Evolutionary conservation across 2,329 filamentous ascomycete species (phyloP).

Genomic region (Pseudopyricularia cyperi): DNA sequence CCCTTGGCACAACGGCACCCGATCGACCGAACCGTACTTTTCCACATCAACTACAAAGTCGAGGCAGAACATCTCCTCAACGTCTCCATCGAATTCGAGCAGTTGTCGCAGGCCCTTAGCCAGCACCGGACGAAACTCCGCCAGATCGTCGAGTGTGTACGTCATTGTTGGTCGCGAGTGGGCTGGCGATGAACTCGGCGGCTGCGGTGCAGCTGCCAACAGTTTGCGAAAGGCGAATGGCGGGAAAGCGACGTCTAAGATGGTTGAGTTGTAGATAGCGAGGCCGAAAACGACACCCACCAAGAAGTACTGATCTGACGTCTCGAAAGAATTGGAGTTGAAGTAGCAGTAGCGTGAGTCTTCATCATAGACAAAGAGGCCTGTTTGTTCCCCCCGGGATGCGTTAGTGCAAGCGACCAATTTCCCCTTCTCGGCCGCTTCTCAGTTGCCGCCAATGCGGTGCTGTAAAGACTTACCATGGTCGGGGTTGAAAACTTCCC

Average conservation of each 20-base stretch:
- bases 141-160: slow-evolving; percentile 69
- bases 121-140: slow-evolving; percentile 65
- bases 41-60: slow-evolving; percentile 71
- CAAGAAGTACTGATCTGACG: slow-evolving; percentile 81
- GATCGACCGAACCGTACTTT: slow-evolving; percentile 55
- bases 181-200: slow-evolving; percentile 15
- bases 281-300: slow-evolving; percentile 79
- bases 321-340: slow-evolving; percentile 80
- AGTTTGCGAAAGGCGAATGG: slow-evolving; percentile 85
- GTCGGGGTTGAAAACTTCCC: slow-evolving; percentile 83
- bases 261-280: slow-evolving; percentile 91
- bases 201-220: slow-evolving; percentile 59
- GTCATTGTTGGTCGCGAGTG: slow-evolving; percentile 38
- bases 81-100: slow-evolving; percentile 73
- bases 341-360: slow-evolving; percentile 89
- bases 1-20: slow-evolving; percentile 58
- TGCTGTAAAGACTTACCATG: slow-evolving; percentile 47
- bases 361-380: slow-evolving; percentile 86
- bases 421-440: background rate
- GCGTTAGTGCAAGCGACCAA: background rate
- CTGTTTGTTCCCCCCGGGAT: slow-evolving; percentile 25
- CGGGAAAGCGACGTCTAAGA: slow-evolving; percentile 76
- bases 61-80: slow-evolving; percentile 65
- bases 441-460: background rate
- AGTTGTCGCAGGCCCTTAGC: slow-evolving; percentile 64